Evolutionary conservation across 2,329 filamentous ascomycete species (phyloP).

Genomic region (Cadophora luteo-olivacea): DNA sequence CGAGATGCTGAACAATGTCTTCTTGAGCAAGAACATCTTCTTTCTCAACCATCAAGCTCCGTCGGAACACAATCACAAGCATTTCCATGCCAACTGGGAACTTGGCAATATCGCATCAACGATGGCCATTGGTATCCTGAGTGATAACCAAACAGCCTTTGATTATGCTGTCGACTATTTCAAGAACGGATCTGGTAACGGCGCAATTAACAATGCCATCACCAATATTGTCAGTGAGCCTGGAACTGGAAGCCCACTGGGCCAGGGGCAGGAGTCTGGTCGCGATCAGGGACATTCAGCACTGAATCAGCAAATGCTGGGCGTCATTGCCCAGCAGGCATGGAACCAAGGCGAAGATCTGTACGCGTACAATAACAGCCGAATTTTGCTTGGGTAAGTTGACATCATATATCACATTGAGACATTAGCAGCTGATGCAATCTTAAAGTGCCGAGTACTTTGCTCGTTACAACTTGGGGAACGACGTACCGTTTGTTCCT

Average conservation of each 20-base stretch:
- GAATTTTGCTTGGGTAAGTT: slow-evolving; percentile 46
- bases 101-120: slow-evolving; percentile 51
- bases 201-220: slow-evolving; percentile 33
- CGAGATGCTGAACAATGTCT: slow-evolving; percentile 41
- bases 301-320: slow-evolving; percentile 49
- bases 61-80: slow-evolving; percentile 17
- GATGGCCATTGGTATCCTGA: slow-evolving; percentile 50
- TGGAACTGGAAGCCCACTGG: slow-evolving; percentile 35
- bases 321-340: slow-evolving; percentile 49
- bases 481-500: slow-evolving; percentile 49
- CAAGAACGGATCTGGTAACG: slow-evolving; percentile 23
- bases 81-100: slow-evolving; percentile 47
- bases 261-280: slow-evolving; percentile 51
- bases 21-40: slow-evolving; percentile 40
- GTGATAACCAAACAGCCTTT: slow-evolving; percentile 51
- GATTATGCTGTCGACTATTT: slow-evolving; percentile 37
- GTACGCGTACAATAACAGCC: slow-evolving; percentile 43
- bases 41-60: slow-evolving; percentile 38
- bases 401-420: neutral
- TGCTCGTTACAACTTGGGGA: slow-evolving; percentile 51
- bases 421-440: too few relatives aligned
- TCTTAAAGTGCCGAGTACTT: slow-evolving; percentile 43
- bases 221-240: slow-evolving; percentile 33
- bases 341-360: slow-evolving; percentile 51
- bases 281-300: slow-evolving; percentile 53